Percentiles rank a stretch among this genome's conserved stretches.
Conservation (phyloP, 31 red algal species). For the Asparagopsis taxiformis region DNA sequence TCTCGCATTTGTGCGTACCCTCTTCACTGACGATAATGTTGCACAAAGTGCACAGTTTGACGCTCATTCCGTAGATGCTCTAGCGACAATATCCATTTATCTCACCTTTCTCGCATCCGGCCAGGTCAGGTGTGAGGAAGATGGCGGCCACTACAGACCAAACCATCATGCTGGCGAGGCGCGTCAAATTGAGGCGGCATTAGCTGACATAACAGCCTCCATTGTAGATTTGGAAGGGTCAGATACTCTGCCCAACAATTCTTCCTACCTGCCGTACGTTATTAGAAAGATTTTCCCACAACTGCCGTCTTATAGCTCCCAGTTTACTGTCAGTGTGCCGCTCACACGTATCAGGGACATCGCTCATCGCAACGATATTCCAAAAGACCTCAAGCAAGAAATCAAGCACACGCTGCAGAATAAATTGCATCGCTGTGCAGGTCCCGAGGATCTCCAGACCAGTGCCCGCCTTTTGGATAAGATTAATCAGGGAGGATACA, state of each 20-base stretch:
- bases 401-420: constrained; percentile 89
- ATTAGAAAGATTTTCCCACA: constrained; percentile 71
- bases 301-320: constrained; percentile 66
- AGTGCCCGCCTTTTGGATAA: constrained; percentile 42
- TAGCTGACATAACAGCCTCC: constrained; percentile 14
- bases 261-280: constrained; percentile 52
- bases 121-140: constrained; percentile 74
- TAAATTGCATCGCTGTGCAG: constrained; percentile 83
- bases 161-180: constrained; percentile 82
- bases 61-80: constrained; percentile 23
- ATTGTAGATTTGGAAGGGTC: background rate
- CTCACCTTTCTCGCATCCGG: constrained; percentile 61
- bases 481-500: constrained; percentile 49
- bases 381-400: constrained; percentile 80
- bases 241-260: background rate
- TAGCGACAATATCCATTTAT: constrained; percentile 58
- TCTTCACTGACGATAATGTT: constrained; percentile 33
- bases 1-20: constrained; percentile 45
- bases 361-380: constrained; percentile 84
- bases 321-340: constrained; percentile 74
- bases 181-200: constrained; percentile 32
- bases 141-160: constrained; percentile 74
- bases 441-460: constrained; percentile 81
- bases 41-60: constrained; percentile 30
- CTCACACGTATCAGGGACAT: constrained; percentile 86